Base-by-base conservation (phyloP, 2,329 filamentous ascomycete species). In the Drechslerella stenobrocha region DNA sequence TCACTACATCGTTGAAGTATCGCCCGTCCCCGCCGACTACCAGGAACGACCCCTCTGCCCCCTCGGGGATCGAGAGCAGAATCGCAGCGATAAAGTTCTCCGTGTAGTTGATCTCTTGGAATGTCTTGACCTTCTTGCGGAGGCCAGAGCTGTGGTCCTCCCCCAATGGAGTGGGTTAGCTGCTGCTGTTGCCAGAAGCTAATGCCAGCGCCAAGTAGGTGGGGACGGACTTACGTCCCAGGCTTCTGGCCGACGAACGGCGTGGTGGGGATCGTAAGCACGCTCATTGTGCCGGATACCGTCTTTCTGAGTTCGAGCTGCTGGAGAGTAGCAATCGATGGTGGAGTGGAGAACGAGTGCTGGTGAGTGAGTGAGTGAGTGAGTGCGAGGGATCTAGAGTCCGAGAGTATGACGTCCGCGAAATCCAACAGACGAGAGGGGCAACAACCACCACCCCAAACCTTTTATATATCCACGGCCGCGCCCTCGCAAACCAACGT, bases 61-160 rank as follows among this genome's bases (percentile, higher is more conserved):
- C 93, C 78, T 98, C 93, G 28, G 93, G 93, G 74, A 98, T 98
- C 52, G 93, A 96, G 70, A 95, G 85, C 73, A 98, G 84, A 76
- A 96, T 96, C 78, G 90, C 92, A 71, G 92, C 83, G 73, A 98
- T 84, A 77, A 98, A 98, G 52, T 92, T 86, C 80, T 98, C 93
- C 78, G 89, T 91, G 83, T 98, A 98, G 80, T 98, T 84, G 67
- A 86, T 82, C 79, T 96, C 82, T 79, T 98, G 90, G 82, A 98
- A 98, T 77, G 96, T 89, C 75, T 89, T 90, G 80, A 97, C 93
- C 85, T 95, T 97, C 81, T 98, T 98, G 72, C 93, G 90, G 78
- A 98, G 90, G 78, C 93, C 93, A 73, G 93, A 98, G 73, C 92
- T 97, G 75, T 61, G 70, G 6, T 5, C 3, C 15, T 20, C 3